Conservation (phyloP, 2,329 filamentous ascomycete genomes). For the Exophiala phaeomuriformis region DNA sequence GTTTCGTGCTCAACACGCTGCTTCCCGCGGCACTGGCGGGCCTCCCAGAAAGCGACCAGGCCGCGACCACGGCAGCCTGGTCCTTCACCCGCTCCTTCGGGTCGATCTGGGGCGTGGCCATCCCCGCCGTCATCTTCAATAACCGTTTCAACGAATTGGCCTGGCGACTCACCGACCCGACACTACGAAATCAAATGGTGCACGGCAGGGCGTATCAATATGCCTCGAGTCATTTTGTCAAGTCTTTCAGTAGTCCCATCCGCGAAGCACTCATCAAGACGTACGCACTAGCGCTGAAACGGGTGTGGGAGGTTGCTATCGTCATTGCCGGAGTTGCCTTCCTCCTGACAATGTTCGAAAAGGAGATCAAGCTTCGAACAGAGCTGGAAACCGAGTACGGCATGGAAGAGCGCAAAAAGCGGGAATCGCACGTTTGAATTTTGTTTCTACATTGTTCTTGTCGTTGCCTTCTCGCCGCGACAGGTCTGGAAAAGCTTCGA, state of each 20-base stretch:
- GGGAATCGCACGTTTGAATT: too few species aligned
- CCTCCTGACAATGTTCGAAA: conserved; percentile 14
- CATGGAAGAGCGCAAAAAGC: conserved; percentile 3
- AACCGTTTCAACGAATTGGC: conserved; percentile 9
- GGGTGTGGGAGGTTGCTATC: conserved; percentile 20
- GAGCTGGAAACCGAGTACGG: conserved; percentile 16
- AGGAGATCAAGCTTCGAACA: conserved; percentile 17
- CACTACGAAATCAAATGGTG: conserved; percentile 1
- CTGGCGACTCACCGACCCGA: conserved; percentile 4
- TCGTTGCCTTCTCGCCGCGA: too few species aligned
- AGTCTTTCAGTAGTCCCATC: not conserved
- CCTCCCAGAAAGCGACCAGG: conserved; percentile 26
- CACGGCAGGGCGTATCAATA: conserved; percentile 25
- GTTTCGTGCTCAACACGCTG: conserved; percentile 17
- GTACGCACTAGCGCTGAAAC: conserved; percentile 14
- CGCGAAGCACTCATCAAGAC: conserved; percentile 6
- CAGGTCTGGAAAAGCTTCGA: too few species aligned
- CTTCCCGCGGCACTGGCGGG: conserved; percentile 26
- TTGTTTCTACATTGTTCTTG: too few species aligned
- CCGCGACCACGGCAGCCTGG: conserved; percentile 23
- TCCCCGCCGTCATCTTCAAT: conserved; percentile 30
- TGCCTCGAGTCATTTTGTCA: conserved; percentile 15
- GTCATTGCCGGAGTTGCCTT: conserved; percentile 20
- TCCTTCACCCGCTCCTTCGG: conserved; percentile 28
- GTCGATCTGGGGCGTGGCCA: conserved; percentile 29